Percentiles rank a stretch among this genome's conserved stretches.
phyloP scores from a whole-genome alignment of 73 alveolate genomes.

The Paramecium caudatum region DNA sequence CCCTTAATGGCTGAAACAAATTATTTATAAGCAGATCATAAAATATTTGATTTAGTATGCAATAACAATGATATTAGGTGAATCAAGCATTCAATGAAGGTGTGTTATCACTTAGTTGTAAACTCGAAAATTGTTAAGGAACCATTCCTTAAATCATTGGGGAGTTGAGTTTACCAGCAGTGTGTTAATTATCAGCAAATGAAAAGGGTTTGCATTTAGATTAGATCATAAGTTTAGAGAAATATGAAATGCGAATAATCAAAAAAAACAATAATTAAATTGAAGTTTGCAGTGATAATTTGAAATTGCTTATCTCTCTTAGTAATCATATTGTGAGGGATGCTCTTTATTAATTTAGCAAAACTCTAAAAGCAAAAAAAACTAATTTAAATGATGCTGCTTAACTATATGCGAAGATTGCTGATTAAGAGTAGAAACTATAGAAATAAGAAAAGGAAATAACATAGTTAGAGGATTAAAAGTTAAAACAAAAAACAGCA shows the following conservation, averaged over 20 bases:
- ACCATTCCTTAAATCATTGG: background rate
- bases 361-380: constrained; percentile 38
- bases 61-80: background rate
- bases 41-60: constrained; percentile 21
- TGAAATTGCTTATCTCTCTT: background rate
- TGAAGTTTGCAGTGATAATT: background rate
- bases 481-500: background rate
- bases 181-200: background rate
- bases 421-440: constrained; percentile 1
- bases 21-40: background rate
- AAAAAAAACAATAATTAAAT: constrained; percentile 49
- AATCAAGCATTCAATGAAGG: constrained; percentile 5
- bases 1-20: constrained; percentile 29
- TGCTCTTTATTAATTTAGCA: constrained; percentile 1
- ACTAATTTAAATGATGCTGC: background rate
- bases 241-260: constrained; percentile 4
- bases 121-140: background rate
- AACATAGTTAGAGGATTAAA: background rate
- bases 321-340: constrained; percentile 25
- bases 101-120: constrained; percentile 14
- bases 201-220: background rate
- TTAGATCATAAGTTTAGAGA: background rate
- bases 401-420: background rate
- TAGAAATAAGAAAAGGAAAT: background rate
- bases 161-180: background rate